Percentiles rank a stretch among this genome's conserved stretches.
Evolutionary conservation across 2,329 filamentous ascomycete genomes (phyloP).

Genomic region (Aspergillus oerlinghausenensis): DNA sequence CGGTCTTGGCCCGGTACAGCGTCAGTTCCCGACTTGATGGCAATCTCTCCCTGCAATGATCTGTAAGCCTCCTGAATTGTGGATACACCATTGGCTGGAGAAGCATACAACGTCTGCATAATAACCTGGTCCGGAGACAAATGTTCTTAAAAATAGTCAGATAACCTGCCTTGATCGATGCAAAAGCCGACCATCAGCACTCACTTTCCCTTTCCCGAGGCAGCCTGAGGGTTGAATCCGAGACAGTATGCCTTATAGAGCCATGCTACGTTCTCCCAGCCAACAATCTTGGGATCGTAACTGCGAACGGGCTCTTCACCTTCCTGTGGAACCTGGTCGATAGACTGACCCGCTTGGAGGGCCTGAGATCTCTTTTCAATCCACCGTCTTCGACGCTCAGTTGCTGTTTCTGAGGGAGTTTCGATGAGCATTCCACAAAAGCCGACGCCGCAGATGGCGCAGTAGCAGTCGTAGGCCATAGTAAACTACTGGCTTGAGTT

Average conservation of each 20-base stretch:
- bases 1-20: background rate
- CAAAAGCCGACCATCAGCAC: background rate
- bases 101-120: constrained; percentile 17
- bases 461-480: constrained; percentile 23
- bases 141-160: constrained; percentile 8
- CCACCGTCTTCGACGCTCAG: constrained; percentile 15
- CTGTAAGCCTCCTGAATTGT: background rate
- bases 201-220: constrained; percentile 12
- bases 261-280: constrained; percentile 13
- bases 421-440: constrained; percentile 20
- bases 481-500: background rate
- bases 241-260: constrained; percentile 17
- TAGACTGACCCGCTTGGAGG: constrained; percentile 6
- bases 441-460: constrained; percentile 18
- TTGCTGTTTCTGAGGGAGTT: constrained; percentile 12
- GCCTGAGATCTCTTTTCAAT: constrained; percentile 15
- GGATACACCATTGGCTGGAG: background rate
- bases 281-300: constrained; percentile 18
- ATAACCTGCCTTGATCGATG: background rate
- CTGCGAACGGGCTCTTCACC: constrained; percentile 12
- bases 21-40: constrained; percentile 12
- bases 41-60: constrained; percentile 13
- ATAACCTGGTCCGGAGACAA: constrained; percentile 17
- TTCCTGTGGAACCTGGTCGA: constrained; percentile 3
- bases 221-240: constrained; percentile 4